phyloP scores from a whole-genome alignment of 192 early-diverging fungal genomes.

The Cladochytrium replicatum region DNA sequence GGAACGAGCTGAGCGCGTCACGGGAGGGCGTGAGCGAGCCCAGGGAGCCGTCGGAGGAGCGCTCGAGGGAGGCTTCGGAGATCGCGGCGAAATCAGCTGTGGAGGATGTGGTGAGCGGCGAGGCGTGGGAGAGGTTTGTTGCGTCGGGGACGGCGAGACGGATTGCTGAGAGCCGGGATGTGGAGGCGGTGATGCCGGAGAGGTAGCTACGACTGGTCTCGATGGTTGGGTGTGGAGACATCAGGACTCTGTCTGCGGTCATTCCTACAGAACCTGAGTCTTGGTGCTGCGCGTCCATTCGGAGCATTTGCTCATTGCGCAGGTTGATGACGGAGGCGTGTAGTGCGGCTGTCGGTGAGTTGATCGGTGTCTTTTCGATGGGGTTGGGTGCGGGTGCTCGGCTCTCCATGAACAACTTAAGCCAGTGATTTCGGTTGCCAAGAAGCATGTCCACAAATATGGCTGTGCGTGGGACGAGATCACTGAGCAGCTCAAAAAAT shows the following conservation, averaged over 20 bases:
- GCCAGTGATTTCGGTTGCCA: slow-evolving; percentile 50
- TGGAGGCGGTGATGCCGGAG: too few relatives aligned
- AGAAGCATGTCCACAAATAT: slow-evolving; percentile 46
- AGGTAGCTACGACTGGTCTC: too few relatives aligned
- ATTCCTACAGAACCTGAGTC: not conserved
- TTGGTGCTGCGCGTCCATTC: not conserved
- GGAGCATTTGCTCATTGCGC: not conserved
- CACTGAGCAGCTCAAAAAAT: slow-evolving; percentile 73
- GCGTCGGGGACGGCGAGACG: too few relatives aligned
- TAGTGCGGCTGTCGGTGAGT: not conserved
- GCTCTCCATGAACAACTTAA: slow-evolving; percentile 13
- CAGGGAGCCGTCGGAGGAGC: too few relatives aligned
- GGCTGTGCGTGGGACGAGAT: slow-evolving; percentile 59
- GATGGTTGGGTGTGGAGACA: too few relatives aligned
- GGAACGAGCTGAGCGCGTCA: too few relatives aligned
- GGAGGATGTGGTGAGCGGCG: too few relatives aligned
- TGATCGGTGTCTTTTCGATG: not conserved
- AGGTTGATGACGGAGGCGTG: not conserved
- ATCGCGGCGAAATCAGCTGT: too few relatives aligned
- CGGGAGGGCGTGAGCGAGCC: too few relatives aligned
- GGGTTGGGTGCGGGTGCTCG: not conserved
- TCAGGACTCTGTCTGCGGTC: slow-evolving; percentile 1
- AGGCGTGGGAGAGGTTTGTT: too few relatives aligned
- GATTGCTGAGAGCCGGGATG: too few relatives aligned
- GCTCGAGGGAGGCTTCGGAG: too few relatives aligned